A percentile compares a stretch with the other conserved stretches of the same genome.
Conservation (phyloP, 106 monocot species). For the Allium sativum region DNA sequence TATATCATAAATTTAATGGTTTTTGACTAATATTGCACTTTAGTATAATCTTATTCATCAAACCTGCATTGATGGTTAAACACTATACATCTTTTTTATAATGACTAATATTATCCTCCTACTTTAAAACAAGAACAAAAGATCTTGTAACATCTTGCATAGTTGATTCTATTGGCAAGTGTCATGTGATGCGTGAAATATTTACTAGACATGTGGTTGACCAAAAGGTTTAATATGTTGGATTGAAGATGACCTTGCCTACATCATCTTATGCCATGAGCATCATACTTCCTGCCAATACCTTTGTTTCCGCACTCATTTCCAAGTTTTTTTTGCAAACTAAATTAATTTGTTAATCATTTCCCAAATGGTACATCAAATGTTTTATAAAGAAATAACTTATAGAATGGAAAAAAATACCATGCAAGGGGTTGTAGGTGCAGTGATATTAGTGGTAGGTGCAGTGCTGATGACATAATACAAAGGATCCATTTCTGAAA, state of each 20-base stretch:
- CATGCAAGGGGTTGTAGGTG: constrained; percentile 25
- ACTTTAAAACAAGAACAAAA: too few species aligned
- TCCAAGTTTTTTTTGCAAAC: too few species aligned
- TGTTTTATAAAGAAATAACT: background rate
- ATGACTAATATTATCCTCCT: too few species aligned
- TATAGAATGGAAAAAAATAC: constrained; percentile 29
- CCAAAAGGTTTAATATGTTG: constrained; percentile 66
- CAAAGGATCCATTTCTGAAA: constrained; percentile 36
- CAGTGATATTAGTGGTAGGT: constrained; percentile 30
- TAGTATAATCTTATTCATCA: too few species aligned
- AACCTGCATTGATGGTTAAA: too few species aligned
- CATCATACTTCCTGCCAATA: constrained; percentile 70
- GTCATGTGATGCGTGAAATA: too few species aligned
- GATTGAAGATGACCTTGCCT: constrained; percentile 50
- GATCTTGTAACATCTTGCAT: too few species aligned
- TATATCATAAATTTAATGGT: too few species aligned
- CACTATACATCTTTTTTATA: too few species aligned
- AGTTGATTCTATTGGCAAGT: background rate
- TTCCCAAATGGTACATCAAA: too few species aligned
- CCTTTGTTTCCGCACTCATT: constrained; percentile 46
- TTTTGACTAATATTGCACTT: too few species aligned
- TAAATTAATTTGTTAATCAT: too few species aligned
- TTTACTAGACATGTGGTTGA: constrained; percentile 59
- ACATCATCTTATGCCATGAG: constrained; percentile 68
- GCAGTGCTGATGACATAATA: constrained; percentile 45